Evolutionary conservation across 768 basidiomycete genomes (phyloP).

Genomic region (Cytidiella melzeri): DNA sequence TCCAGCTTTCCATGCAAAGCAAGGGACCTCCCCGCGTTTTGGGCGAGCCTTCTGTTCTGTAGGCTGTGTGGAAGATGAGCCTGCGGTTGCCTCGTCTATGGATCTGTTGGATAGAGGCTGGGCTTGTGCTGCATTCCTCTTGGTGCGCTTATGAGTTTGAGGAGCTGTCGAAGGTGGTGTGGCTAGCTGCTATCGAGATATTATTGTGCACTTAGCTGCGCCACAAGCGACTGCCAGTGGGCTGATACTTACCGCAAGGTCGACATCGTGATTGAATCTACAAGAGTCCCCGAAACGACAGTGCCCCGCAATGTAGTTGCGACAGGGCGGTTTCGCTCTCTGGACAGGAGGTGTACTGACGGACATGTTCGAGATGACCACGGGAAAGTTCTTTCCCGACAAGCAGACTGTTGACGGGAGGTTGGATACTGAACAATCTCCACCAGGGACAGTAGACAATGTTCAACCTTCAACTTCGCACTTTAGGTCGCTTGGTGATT

Average conservation of each 20-base stretch:
- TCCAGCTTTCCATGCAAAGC: neutral
- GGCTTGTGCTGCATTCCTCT: neutral
- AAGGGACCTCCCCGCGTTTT: neutral
- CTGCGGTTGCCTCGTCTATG: neutral
- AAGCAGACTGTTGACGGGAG: too few species aligned
- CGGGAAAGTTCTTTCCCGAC: too few species aligned
- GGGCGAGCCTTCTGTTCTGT: neutral
- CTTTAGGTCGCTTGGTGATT: too few species aligned
- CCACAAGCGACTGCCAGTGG: neutral
- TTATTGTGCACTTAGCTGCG: neutral
- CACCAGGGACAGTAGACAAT: too few species aligned
- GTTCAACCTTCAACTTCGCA: too few species aligned
- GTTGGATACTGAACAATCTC: too few species aligned
- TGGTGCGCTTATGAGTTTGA: neutral
- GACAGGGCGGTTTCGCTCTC: too few species aligned
- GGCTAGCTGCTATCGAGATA: neutral
- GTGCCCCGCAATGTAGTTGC: constrained; percentile 17
- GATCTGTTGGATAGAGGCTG: neutral
- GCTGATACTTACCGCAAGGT: neutral
- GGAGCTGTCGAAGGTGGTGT: neutral
- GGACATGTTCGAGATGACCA: too few species aligned
- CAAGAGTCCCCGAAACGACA: constrained; percentile 25
- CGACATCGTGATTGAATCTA: constrained; percentile 20
- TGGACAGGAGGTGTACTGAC: too few species aligned
- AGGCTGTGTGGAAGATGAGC: neutral